phyloP scores from a whole-genome alignment of 2,329 filamentous ascomycete species.

The Thermoascus crustaceus region DNA sequence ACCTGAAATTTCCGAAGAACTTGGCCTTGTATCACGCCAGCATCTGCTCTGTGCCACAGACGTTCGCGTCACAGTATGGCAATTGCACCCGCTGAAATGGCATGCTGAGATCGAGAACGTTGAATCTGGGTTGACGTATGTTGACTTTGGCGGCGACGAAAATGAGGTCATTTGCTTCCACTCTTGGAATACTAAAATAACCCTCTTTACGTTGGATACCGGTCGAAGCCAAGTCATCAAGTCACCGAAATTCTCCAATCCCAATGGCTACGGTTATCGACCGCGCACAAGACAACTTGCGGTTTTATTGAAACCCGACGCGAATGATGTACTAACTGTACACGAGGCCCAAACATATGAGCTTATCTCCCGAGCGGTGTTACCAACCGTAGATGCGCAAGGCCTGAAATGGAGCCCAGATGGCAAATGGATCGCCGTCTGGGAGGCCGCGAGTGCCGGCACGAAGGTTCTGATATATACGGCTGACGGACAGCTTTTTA shows the following conservation, averaged over 20 bases:
- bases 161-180: conserved; percentile 33
- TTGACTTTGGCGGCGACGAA: conserved; percentile 31
- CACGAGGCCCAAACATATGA: conserved; percentile 30
- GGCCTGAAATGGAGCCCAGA: conserved; percentile 53
- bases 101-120: conserved; percentile 34
- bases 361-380: conserved; percentile 22
- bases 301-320: conserved; percentile 32
- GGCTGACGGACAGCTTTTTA: conserved; percentile 51
- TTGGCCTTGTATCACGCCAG: conserved; percentile 14
- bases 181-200: conserved; percentile 32
- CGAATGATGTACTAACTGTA: conserved; percentile 30
- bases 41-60: conserved; percentile 29
- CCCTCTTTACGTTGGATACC: conserved; percentile 27
- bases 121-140: conserved; percentile 24
- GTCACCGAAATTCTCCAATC: conserved; percentile 30
- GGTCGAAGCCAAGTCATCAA: conserved; percentile 32
- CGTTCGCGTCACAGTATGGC: conserved; percentile 28
- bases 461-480: conserved; percentile 49
- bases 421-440: conserved; percentile 51
- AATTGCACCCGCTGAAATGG: conserved; percentile 27
- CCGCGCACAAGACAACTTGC: conserved; percentile 33
- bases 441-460: conserved; percentile 46
- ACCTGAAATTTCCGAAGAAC: conserved; percentile 1
- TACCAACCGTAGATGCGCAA: conserved; percentile 49
- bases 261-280: conserved; percentile 31